phyloP scores from a whole-genome alignment of 176 grass and related monocot species.

The Hordeum marinum region DNA sequence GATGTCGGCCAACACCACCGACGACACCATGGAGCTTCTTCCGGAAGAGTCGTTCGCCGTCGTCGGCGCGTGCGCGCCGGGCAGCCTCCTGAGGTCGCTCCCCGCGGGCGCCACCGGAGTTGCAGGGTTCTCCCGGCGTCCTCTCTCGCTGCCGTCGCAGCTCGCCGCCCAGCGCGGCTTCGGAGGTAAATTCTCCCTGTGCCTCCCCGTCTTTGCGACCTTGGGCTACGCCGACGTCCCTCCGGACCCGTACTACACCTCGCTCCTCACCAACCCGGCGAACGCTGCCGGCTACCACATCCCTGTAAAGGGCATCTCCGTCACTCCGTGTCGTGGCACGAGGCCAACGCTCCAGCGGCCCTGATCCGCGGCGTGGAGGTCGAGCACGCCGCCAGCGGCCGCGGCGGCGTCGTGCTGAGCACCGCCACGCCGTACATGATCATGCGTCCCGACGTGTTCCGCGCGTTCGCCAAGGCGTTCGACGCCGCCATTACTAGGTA shows the following conservation, averaged over 20 bases:
- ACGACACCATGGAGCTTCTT: conserved; percentile 7
- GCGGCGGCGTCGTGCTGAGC: conserved; percentile 50
- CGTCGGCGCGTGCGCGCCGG: conserved; percentile 32
- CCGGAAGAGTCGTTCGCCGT: neutral
- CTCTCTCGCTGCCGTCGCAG: conserved; percentile 36
- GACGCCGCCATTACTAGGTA: neutral
- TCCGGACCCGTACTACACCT: conserved; percentile 31
- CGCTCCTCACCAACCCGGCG: conserved; percentile 26
- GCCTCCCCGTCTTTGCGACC: conserved; percentile 32
- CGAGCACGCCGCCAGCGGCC: conserved; percentile 1
- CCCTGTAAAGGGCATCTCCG: conserved; percentile 9
- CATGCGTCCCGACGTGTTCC: conserved; percentile 45
- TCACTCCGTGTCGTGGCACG: conserved; percentile 3
- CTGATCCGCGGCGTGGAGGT: neutral
- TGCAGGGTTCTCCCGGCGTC: conserved; percentile 24
- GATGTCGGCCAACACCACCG: conserved; percentile 36
- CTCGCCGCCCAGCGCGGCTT: conserved; percentile 17
- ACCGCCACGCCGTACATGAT: conserved; percentile 32
- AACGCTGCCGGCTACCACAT: conserved; percentile 38
- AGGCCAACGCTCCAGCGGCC: fast-evolving
- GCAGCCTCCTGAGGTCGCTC: conserved; percentile 13
- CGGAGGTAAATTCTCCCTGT: conserved; percentile 39
- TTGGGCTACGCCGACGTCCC: conserved; percentile 37
- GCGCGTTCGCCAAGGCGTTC: conserved; percentile 31
- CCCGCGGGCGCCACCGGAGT: conserved; percentile 29